Conservation (phyloP, 306 rosid species). For the Castanea mollissima region DNA sequence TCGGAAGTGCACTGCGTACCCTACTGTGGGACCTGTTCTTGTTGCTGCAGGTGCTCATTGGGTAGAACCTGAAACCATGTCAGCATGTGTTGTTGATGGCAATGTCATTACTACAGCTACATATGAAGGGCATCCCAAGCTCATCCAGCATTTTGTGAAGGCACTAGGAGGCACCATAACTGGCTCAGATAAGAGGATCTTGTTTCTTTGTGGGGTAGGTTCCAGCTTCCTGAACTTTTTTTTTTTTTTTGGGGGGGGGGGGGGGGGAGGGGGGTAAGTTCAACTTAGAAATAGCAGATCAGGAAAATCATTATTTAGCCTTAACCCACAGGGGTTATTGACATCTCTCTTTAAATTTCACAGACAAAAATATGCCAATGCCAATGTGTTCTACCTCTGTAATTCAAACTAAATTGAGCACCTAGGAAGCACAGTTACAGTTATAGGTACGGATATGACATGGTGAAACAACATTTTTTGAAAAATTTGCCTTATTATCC, state of each 20-base stretch:
- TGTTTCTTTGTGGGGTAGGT: slow-evolving; percentile 90
- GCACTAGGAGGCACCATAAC: slow-evolving; percentile 74
- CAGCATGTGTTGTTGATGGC: slow-evolving; percentile 62
- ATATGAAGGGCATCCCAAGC: slow-evolving; percentile 60
- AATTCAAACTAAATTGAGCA: no score
- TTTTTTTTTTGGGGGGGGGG: background rate
- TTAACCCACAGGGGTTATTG: background rate
- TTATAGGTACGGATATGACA: no score
- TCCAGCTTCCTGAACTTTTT: background rate
- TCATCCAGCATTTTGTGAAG: slow-evolving; percentile 54
- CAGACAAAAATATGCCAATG: background rate
- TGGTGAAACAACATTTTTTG: no score
- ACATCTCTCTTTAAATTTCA: background rate
- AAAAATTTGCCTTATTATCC: no score
- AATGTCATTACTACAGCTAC: slow-evolving; percentile 59
- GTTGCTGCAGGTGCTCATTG: slow-evolving; percentile 79
- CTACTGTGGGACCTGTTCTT: slow-evolving; percentile 53
- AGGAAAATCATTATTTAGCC: background rate
- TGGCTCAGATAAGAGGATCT: slow-evolving; percentile 60
- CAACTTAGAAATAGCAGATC: slow-evolving; percentile 4
- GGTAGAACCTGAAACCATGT: slow-evolving; percentile 68
- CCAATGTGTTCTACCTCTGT: no score
- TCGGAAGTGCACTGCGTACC: slow-evolving; percentile 65
- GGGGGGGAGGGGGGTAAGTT: background rate
- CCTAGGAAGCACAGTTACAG: no score